Conservation (phyloP, 2,329 filamentous ascomycete species). For the Fusarium floridanum region DNA sequence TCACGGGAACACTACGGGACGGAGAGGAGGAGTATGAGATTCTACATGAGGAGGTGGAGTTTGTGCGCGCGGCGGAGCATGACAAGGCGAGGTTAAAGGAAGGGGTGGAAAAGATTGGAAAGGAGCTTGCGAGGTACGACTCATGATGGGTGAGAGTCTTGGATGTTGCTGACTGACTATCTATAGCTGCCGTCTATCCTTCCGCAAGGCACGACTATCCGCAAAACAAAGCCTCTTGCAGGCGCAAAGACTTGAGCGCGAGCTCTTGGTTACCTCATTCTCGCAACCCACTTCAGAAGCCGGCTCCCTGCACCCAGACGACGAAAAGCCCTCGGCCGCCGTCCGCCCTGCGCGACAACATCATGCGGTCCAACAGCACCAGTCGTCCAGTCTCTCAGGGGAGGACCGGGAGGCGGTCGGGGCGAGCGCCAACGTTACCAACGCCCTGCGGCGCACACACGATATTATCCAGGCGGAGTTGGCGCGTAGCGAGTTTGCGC, state of each 20-base stretch:
- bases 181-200: constrained; percentile 70
- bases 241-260: constrained; percentile 81
- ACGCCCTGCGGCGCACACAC: constrained; percentile 86
- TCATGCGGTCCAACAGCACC: constrained; percentile 46
- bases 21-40: constrained; percentile 88
- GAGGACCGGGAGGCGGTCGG: constrained; percentile 80
- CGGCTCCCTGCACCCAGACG: constrained; percentile 46
- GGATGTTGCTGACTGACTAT: constrained; percentile 10
- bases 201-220: constrained; percentile 84
- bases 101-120: constrained; percentile 73
- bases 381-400: constrained; percentile 61
- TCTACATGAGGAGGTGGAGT: constrained; percentile 81
- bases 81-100: constrained; percentile 76
- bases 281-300: constrained; percentile 57
- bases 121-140: constrained; percentile 77
- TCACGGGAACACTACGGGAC: constrained; percentile 81
- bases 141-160: not conserved
- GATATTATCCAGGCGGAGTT: constrained; percentile 88
- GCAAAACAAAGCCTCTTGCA: constrained; percentile 81
- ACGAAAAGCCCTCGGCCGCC: constrained; percentile 38
- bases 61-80: constrained; percentile 67
- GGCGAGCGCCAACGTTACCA: constrained; percentile 86
- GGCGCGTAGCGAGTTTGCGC: constrained; percentile 87
- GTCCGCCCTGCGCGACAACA: constrained; percentile 44
- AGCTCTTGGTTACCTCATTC: constrained; percentile 78